These are phyloP conservation scores for Suhomyces chickasaworum DNA, from an alignment of 1,139 yeast genomes.

Conservation along the genomic window DNA sequence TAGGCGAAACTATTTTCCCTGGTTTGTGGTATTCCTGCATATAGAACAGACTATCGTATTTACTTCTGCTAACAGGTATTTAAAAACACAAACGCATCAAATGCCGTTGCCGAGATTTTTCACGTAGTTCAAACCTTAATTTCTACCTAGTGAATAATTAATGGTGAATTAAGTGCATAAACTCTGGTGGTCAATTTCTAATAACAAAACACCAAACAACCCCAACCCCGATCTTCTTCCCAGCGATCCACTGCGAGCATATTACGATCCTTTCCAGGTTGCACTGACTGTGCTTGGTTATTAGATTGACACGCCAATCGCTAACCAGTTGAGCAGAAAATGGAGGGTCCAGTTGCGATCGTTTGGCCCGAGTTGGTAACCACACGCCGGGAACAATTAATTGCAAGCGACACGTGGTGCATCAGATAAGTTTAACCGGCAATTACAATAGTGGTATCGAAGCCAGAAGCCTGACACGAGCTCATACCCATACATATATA, in stretches of 20 bases:
- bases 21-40: background rate
- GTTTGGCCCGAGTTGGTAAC: too few species aligned
- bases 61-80: background rate
- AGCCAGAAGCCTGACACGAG: background rate
- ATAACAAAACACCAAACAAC: too few species aligned
- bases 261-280: background rate
- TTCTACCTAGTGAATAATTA: too few species aligned
- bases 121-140: background rate
- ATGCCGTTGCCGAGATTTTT: background rate
- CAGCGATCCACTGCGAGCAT: background rate
- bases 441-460: slow-evolving; percentile 1
- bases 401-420: slow-evolving; percentile 1
- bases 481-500: background rate
- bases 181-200: too few species aligned
- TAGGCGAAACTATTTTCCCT: background rate
- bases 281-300: background rate
- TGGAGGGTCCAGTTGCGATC: background rate
- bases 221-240: too few species aligned
- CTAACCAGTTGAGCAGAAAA: too few species aligned
- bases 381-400: too few species aligned
- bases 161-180: too few species aligned
- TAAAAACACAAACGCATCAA: background rate
- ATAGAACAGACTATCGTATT: background rate
- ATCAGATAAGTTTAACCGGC: slow-evolving; percentile 3
- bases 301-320: too few species aligned